Percentiles rank a stretch among this genome's conserved stretches.
Evolutionary conservation across 2,329 filamentous ascomycete species (phyloP).

Genomic region (Ophiostoma pallidulum): DNA sequence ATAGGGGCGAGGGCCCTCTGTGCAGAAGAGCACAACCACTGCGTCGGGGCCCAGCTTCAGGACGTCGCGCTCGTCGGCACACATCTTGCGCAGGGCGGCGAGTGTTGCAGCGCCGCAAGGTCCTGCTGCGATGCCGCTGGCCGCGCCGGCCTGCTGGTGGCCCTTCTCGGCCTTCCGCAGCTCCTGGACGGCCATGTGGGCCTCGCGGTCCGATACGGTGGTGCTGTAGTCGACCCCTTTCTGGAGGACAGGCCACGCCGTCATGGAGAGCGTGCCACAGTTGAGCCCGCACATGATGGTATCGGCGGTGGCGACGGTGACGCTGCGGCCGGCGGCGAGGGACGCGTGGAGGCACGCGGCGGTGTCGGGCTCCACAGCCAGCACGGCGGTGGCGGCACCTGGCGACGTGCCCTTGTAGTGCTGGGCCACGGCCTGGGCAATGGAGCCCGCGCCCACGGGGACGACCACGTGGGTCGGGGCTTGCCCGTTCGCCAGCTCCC

Average conservation of each 20-base stretch:
- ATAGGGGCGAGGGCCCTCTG: constrained; percentile 14
- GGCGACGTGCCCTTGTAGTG: constrained; percentile 50
- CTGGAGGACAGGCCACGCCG: constrained; percentile 53
- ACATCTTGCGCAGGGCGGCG: constrained; percentile 35
- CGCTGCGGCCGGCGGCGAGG: constrained; percentile 37
- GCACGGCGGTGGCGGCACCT: constrained; percentile 31
- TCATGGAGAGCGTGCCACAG: constrained; percentile 58
- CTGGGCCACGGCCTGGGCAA: constrained; percentile 58
- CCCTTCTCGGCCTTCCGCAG: constrained; percentile 27
- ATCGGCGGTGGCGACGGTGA: constrained; percentile 42
- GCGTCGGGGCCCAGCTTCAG: constrained; percentile 6
- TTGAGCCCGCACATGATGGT: constrained; percentile 70
- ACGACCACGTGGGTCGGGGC: constrained; percentile 39
- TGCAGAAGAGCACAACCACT: constrained; percentile 13
- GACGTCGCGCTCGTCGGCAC: constrained; percentile 8
- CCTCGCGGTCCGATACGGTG: constrained; percentile 52
- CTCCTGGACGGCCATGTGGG: constrained; percentile 48
- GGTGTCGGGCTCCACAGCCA: constrained; percentile 61
- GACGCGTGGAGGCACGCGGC: constrained; percentile 50
- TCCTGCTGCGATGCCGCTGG: constrained; percentile 19
- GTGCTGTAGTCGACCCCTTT: constrained; percentile 50
- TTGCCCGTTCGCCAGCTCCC: background rate
- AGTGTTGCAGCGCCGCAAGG: constrained; percentile 34
- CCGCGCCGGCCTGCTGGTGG: background rate
- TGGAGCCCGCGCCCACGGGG: constrained; percentile 63